Evolutionary conservation across 345 rosid species (phyloP), one percentile per base, ranked within the genome.

Genomic region (Populus nigra): DNA sequence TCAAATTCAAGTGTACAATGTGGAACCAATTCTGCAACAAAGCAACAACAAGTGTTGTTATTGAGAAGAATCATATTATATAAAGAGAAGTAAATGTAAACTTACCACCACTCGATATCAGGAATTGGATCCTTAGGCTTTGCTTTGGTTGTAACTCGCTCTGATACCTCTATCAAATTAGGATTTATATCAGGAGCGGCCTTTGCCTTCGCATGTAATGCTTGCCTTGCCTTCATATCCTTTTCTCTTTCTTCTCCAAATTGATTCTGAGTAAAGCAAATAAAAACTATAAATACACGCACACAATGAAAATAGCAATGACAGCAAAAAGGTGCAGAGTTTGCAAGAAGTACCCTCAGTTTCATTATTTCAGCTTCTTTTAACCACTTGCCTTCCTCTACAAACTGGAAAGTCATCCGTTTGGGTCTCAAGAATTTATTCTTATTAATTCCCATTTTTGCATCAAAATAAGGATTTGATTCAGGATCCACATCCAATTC

Each of bases 21-120:
- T 36, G 70, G n/a, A 36, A 18, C 70, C 1, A 67, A 9, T 35
- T 31, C 41, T n/a, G 27, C 47, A 67, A 35, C 70, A 20, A 36
- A 67, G 22, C 12, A 67, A 35, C 12, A 67, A 35, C 11, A 10
- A 20, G 22, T 66, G 43, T 8, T 31, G 41, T 36, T 13, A 1
- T 16, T 31, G n/a, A 43, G 2, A 67, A 18, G 70, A 10, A 2
- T 9, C 69, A 66, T 57, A 8, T 29, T 65, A 15, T 65, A 27
- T 31, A 27, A 65, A 11, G 9, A 36, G 3, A 75, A 27, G n/a
- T 3, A 29, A 41, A 9, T 0, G 43, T 61, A 31, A 76, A 85
- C 99, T 78, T 87, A 96, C 99, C 99, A 96, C 99, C 98, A 93
- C 82, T 96, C 99, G 76, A 86, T 79, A 79, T 93, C 98, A 61